Base-by-base conservation (phyloP, 306 rosid genomes). In the Glycyrrhiza uralensis region DNA sequence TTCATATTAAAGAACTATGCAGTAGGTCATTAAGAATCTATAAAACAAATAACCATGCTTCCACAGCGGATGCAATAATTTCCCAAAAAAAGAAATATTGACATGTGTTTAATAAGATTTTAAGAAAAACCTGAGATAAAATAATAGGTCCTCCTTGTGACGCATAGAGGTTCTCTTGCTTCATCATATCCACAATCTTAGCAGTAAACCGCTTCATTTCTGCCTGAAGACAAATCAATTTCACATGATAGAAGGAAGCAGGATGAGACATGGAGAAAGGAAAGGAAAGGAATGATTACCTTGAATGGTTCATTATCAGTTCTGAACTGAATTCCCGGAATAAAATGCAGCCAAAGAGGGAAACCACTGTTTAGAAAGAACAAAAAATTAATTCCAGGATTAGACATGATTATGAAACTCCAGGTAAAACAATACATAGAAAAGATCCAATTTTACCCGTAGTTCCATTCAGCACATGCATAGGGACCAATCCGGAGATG, bases 391-490 rank as follows among this genome's bases (percentile, higher is more conserved):
- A 76, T 39, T 6, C 23, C 2, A 5, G 4, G 54, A 54, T 64
- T 61, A 81, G 39, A 81, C 47, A 56, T 20, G 24, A 57, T 28
- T 18, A 22, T 38, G 64, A 74, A 52, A 4, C n/a, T 28, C 8
- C 12, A 11, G 14, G 19, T 28, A 24, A 56, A 52, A 67, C 24
- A 23, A 44, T 3, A 6, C 29, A 18, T 1, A 41, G 26, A 44
- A 49, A 59, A 10, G 28, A 51, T n/a, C 14, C 3, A 63, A 18
- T 18, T 22, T 56, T 57, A 94, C 98, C 98, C 98, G 1, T 91
- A 94, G 83, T 94, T 94, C 98, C 98, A 94, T 78, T 94, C 98
- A 6, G 98, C 98, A 59, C 98, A 94, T 1, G 74, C 98, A 9
- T 94, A 94, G 9, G 98, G 98, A 55, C 98, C 98, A 72, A 94